These are phyloP conservation scores for Letharia columbiana DNA, from an alignment of 495 filamentous ascomycete species.

Conservation along the genomic window DNA sequence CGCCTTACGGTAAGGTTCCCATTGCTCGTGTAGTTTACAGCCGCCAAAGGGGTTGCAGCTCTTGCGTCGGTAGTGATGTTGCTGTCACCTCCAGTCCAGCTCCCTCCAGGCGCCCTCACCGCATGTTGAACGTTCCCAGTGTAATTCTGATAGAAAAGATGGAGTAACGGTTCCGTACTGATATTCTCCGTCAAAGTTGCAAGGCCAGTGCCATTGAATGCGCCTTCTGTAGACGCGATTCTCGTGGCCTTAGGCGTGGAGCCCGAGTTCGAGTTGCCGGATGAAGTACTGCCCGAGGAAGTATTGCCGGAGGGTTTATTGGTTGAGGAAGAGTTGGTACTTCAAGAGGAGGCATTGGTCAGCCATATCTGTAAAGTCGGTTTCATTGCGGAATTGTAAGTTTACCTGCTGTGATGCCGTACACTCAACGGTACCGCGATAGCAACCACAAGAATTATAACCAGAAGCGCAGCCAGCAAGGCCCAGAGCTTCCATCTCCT, in stretches of 20 bases:
- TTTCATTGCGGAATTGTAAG: background rate
- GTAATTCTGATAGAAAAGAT: conserved; percentile 11
- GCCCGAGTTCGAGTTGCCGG: background rate
- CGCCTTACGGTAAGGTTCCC: background rate
- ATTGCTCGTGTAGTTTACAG: conserved; percentile 7
- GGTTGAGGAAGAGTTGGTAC: background rate
- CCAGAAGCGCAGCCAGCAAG: background rate
- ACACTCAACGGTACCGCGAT: conserved; percentile 2
- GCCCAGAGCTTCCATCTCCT: conserved; percentile 8
- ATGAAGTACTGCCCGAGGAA: background rate
- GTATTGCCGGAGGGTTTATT: background rate
- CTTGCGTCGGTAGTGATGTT: conserved; percentile 2
- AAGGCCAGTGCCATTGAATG: conserved; percentile 13
- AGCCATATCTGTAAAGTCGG: background rate
- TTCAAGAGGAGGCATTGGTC: background rate
- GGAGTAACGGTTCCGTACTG: background rate
- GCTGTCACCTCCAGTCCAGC: conserved; percentile 4
- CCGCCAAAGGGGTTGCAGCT: conserved; percentile 10
- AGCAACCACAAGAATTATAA: conserved; percentile 4
- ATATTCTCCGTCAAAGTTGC: background rate
- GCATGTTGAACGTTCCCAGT: background rate
- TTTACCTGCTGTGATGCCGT: conserved; percentile 3
- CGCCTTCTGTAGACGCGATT: conserved; percentile 10
- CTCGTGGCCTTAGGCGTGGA: background rate
- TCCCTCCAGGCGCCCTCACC: conserved; percentile 4